Evolutionary conservation across 1,284 basidiomycete species (phyloP).

Genomic region (Rhodotorula sp.): DNA sequence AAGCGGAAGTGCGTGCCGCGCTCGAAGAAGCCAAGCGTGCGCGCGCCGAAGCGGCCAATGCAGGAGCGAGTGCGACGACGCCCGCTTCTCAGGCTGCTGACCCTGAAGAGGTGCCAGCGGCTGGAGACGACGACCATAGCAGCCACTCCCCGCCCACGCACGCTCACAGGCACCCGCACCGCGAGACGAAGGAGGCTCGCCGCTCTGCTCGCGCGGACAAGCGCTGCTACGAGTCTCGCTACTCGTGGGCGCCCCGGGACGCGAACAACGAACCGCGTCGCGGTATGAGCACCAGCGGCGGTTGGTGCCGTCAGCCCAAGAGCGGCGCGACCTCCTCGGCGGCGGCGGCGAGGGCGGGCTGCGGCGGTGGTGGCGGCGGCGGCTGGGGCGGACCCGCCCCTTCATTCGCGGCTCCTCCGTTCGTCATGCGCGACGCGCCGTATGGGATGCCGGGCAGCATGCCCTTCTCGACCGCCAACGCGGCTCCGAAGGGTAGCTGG

Average conservation of each 20-base stretch:
- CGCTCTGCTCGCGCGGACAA: background rate
- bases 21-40: background rate
- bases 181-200: constrained; percentile 2
- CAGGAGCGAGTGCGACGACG: background rate
- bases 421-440: too few relatives aligned
- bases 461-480: background rate
- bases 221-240: background rate
- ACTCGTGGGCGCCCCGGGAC: too few relatives aligned
- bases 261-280: background rate
- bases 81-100: background rate
- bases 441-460: background rate
- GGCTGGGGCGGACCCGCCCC: too few relatives aligned
- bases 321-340: background rate
- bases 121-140: background rate
- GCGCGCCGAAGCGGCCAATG: background rate
- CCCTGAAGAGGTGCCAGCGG: background rate
- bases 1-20: background rate
- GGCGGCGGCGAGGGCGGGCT: too few relatives aligned
- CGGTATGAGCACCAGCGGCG: too few relatives aligned
- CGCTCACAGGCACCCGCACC: too few relatives aligned
- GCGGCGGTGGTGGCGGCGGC: too few relatives aligned
- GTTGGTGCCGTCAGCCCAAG: background rate
- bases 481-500: too few relatives aligned
- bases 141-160: too few relatives aligned
- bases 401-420: too few relatives aligned